Percentiles rank a stretch among this genome's conserved stretches.
phyloP scores from a whole-genome alignment of 495 filamentous ascomycete genomes.

The Corynascus novoguineensis region DNA sequence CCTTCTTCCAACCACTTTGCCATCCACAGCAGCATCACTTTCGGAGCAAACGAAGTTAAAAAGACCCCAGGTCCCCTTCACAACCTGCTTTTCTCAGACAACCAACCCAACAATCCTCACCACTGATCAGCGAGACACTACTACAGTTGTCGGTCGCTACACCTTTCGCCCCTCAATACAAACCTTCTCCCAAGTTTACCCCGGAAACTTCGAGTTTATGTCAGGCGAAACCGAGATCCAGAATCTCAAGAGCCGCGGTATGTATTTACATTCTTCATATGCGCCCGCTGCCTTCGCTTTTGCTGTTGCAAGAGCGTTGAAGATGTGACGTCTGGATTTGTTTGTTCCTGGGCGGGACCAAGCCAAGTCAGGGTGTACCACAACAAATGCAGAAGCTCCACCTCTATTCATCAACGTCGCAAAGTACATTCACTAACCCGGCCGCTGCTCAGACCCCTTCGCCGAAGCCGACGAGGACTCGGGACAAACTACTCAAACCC shows the following conservation, averaged over 20 bases:
- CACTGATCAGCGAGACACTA: conserved; percentile 32
- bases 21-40: conserved; percentile 28
- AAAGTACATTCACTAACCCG: conserved; percentile 17
- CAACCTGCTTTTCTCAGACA: conserved; percentile 2
- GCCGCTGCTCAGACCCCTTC: conserved; percentile 78
- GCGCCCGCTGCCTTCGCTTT: background rate
- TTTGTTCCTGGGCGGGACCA: background rate
- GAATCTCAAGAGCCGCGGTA: conserved; percentile 98
- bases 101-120: conserved; percentile 9
- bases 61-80: background rate
- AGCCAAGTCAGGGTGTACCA: background rate
- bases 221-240: conserved; percentile 77
- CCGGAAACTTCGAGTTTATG: conserved; percentile 78
- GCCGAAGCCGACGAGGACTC: conserved; percentile 99
- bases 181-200: conserved; percentile 43
- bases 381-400: background rate
- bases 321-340: background rate
- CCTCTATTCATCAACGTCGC: background rate
- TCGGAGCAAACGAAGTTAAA: conserved; percentile 10
- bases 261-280: conserved; percentile 34
- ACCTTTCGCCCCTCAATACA: conserved; percentile 29
- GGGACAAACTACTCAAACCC: conserved; percentile 80
- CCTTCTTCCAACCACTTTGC: conserved; percentile 20
- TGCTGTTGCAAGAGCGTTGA: background rate
- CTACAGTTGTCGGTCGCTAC: conserved; percentile 43